Percentiles rank a stretch among this genome's conserved stretches.
Evolutionary conservation across 441 rosid genomes (phyloP).

Genomic region (Erodium moschatum): DNA sequence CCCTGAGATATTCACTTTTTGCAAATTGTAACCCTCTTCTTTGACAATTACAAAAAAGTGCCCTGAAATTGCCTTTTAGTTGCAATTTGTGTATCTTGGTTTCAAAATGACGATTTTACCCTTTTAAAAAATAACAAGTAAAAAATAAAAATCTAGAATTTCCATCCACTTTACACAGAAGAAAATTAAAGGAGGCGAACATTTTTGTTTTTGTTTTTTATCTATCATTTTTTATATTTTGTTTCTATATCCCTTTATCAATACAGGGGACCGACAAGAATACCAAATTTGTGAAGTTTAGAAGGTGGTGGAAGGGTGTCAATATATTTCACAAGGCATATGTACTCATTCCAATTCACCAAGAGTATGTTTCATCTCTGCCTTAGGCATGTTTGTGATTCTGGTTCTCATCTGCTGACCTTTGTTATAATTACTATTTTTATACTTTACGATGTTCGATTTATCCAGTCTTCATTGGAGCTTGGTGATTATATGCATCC

Average conservation of each 20-base stretch:
- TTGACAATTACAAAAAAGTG: too few species aligned
- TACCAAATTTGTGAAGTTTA: slow-evolving; percentile 57
- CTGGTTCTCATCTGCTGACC: slow-evolving; percentile 5
- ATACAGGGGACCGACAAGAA: slow-evolving; percentile 48
- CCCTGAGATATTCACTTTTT: too few species aligned
- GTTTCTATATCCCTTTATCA: neutral
- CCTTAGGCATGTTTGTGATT: neutral
- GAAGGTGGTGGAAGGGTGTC: slow-evolving; percentile 97
- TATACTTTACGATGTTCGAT: slow-evolving; percentile 22
- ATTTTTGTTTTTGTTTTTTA: too few species aligned
- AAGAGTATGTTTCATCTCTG: slow-evolving; percentile 49
- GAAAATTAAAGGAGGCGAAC: too few species aligned
- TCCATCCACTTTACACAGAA: too few species aligned
- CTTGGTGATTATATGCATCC: slow-evolving; percentile 81
- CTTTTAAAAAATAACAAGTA: too few species aligned
- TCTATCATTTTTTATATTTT: neutral
- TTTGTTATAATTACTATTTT: slow-evolving; percentile 12
- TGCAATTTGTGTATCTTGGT: too few species aligned
- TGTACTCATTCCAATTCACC: slow-evolving; percentile 76
- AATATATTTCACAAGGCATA: slow-evolving; percentile 81
- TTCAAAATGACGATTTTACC: too few species aligned
- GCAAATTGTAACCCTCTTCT: too few species aligned
- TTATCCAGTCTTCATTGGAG: slow-evolving; percentile 84
- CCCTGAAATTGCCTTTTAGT: too few species aligned
- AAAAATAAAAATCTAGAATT: too few species aligned